A percentile compares a stretch with the other conserved stretches of the same genome.
These are phyloP conservation scores for Gyromitra esculenta DNA, from an alignment of 2,329 filamentous ascomycete species.

Conservation along the genomic window DNA sequence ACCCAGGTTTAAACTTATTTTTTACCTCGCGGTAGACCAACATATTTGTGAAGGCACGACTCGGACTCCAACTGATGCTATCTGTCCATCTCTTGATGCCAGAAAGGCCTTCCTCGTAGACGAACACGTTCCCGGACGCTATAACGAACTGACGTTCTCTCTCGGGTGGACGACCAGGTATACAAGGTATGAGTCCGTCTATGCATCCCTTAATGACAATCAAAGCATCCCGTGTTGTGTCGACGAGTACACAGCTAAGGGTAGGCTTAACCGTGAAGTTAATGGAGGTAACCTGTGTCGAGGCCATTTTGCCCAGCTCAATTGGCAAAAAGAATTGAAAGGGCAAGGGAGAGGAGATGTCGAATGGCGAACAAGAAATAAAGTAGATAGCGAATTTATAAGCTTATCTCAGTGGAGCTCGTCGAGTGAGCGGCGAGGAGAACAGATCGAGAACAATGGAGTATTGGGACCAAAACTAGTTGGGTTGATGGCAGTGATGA, in stretches of 20 bases:
- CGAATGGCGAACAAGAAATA: not conserved
- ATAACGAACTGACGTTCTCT: conserved; percentile 81
- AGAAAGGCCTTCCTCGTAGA: conserved; percentile 89
- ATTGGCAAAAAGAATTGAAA: not conserved
- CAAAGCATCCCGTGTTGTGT: conserved; percentile 78
- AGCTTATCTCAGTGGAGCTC: not conserved
- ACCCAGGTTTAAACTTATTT: conserved; percentile 48
- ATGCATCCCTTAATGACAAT: conserved; percentile 83
- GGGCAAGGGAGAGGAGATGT: not conserved
- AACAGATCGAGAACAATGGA: not conserved
- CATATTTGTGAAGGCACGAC: conserved; percentile 83
- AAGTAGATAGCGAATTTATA: not conserved
- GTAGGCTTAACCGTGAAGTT: conserved; percentile 40
- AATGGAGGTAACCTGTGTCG: conserved; percentile 12
- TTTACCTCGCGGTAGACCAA: conserved; percentile 81
- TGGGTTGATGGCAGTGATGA: not conserved
- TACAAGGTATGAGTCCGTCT: conserved; percentile 74
- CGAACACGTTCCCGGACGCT: conserved; percentile 84
- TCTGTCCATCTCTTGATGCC: conserved; percentile 96
- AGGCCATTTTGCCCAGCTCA: conserved; percentile 31
- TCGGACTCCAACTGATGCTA: conserved; percentile 89
- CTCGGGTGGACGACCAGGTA: conserved; percentile 85
- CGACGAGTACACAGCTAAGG: conserved; percentile 61
- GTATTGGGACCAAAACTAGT: too few relatives aligned
- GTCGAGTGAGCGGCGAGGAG: conserved; percentile 7